Evolutionary conservation across 2,329 filamentous ascomycete species (phyloP).

Genomic region (Ceratocystis harringtonii): DNA sequence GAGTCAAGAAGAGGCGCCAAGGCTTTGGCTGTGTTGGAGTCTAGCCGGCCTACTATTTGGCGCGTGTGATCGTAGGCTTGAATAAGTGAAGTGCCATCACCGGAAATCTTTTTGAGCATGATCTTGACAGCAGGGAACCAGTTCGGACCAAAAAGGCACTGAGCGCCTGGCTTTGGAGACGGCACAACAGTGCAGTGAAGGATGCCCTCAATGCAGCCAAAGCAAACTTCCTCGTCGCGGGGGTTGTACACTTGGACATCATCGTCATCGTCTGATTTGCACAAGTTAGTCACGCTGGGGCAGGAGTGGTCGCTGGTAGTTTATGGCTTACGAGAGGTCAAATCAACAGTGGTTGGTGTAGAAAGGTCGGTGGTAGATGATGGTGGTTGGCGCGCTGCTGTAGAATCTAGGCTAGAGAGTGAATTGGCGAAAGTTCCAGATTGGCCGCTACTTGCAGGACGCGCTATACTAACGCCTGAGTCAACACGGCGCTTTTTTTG

Average conservation of each 20-base stretch:
- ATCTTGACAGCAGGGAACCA: slow-evolving; percentile 66
- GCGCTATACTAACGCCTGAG: slow-evolving; percentile 6
- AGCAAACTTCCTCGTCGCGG: slow-evolving; percentile 60
- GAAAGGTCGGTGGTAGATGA: background rate
- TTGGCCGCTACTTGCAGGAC: slow-evolving; percentile 10
- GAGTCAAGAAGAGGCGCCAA: slow-evolving; percentile 62
- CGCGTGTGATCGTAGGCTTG: slow-evolving; percentile 58
- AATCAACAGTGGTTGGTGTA: slow-evolving; percentile 38
- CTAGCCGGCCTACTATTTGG: slow-evolving; percentile 61
- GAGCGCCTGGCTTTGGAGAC: slow-evolving; percentile 47
- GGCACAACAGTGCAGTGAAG: slow-evolving; percentile 56
- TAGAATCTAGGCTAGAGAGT: background rate
- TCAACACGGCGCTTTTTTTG: slow-evolving; percentile 13
- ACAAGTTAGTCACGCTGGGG: slow-evolving; percentile 23
- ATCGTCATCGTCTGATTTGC: slow-evolving; percentile 39
- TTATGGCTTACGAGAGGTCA: slow-evolving; percentile 35
- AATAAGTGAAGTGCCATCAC: slow-evolving; percentile 45
- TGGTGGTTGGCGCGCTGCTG: background rate
- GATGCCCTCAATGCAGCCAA: slow-evolving; percentile 57
- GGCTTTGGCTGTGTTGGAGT: slow-evolving; percentile 48
- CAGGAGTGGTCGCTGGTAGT: too few species aligned
- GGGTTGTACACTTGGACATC: slow-evolving; percentile 42
- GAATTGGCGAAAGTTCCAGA: background rate
- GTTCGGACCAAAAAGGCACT: slow-evolving; percentile 39
- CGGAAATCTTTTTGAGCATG: slow-evolving; percentile 44